Percentiles rank a stretch among this genome's conserved stretches.
phyloP scores from a whole-genome alignment of 148 eudicot genomes.

The Polygonum maritimum region DNA sequence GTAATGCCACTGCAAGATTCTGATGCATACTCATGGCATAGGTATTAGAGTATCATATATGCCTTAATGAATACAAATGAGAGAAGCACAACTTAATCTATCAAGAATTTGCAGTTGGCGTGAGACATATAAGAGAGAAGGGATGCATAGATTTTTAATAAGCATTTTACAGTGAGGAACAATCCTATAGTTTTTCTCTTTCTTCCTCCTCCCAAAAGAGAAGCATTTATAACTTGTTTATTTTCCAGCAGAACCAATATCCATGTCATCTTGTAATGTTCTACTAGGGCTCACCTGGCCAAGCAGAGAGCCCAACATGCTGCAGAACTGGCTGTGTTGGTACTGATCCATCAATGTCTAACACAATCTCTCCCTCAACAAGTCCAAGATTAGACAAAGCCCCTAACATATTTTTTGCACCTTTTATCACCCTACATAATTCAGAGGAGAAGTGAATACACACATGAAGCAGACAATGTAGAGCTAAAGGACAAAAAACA shows the following conservation, averaged over 20 bases:
- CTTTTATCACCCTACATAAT: slow-evolving; percentile 51
- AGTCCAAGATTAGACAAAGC: slow-evolving; percentile 50
- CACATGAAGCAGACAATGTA: too few relatives aligned
- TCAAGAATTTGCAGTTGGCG: not conserved
- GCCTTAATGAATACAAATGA: not conserved
- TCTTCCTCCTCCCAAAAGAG: not conserved
- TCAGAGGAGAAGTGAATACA: not conserved
- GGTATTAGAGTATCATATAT: not conserved
- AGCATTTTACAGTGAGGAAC: not conserved
- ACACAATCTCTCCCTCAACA: slow-evolving; percentile 54
- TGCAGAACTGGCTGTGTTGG: slow-evolving; percentile 77
- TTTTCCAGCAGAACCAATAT: not conserved
- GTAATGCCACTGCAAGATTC: not conserved
- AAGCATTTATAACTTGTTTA: not conserved
- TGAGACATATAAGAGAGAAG: not conserved
- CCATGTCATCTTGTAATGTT: not conserved
- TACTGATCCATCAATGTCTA: slow-evolving; percentile 73
- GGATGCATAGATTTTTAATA: not conserved
- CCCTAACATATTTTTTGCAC: slow-evolving; percentile 38
- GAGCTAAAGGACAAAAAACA: not conserved
- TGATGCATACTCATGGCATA: not conserved
- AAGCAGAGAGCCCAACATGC: slow-evolving; percentile 75
- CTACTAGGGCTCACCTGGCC: slow-evolving; percentile 58
- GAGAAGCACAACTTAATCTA: not conserved
- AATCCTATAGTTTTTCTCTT: not conserved